Base-by-base conservation (phyloP, 2,329 filamentous ascomycete species). In the Talaromyces sp. region DNA sequence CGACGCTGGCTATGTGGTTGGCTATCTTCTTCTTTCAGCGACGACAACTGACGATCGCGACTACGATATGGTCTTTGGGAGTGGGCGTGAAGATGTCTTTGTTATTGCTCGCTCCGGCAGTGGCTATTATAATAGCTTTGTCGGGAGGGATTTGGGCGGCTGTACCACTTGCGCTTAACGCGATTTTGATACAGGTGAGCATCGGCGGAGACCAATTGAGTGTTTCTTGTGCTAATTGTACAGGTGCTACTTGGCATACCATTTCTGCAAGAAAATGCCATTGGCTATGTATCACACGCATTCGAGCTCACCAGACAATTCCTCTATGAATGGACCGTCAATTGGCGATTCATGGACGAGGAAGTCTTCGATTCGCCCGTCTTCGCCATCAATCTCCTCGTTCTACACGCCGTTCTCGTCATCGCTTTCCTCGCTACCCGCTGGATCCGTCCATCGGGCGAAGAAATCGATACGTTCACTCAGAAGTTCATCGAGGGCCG, bases 241-340 rank as follows among this genome's bases (percentile, higher is more conserved):
- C 37, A 69, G 85, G 71, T 84, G 66, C 70, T 85, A 31, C 77
- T 87, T 62, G 85, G 83, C 17, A 80, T 84, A 50, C 92, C 93
- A 0, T 98, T 97, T 78, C 75, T 83, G 10, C 73, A 79, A 60
- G 81, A 80, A 47, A 90, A 92, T 70, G 78, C 88, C 22, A 77
- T 79, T 66, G 91, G 89, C 33, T 99, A 99, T 75, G 74, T 96
- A 19, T 85, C 86, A 56, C 85, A 90, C 68, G 93, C 95, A 0
- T 99, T 99, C 74, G 93, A 99, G 80, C 85, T 99, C 66, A 93
- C 91, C 56, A 86, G 95, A 63, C 88, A 92, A 71, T 99, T 99
- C 80, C 84, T 97, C 72, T 98, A 94, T 83, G 93, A 94, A 79
- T 99, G 95, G 95, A 99, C 95, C 0, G 95, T 99, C 70, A 99